Conservation (phyloP, 768 basidiomycete genomes). For the Amyloporia xantha region DNA sequence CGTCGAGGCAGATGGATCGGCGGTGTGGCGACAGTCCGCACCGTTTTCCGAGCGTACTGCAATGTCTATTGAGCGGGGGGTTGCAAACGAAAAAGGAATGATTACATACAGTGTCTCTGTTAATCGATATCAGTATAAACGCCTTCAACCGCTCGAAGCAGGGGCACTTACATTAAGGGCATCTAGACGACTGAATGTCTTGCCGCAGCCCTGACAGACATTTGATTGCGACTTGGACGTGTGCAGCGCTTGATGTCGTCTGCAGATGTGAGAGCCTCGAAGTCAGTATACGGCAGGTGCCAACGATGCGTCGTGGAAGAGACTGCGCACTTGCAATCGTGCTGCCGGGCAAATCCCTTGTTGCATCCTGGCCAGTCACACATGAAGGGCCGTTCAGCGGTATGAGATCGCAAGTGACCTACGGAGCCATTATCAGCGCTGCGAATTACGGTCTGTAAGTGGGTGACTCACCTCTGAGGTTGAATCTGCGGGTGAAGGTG, state of each 20-base stretch:
- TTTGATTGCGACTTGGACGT: constrained; percentile 78
- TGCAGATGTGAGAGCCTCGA: constrained; percentile 4
- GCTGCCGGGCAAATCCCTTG: constrained; percentile 92
- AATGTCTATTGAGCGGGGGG: constrained; percentile 19
- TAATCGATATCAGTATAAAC: constrained; percentile 14
- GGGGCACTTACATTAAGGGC: constrained; percentile 78
- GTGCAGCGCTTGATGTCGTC: constrained; percentile 88
- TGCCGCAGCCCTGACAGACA: constrained; percentile 86
- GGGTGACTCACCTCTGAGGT: constrained; percentile 80
- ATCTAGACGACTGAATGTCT: constrained; percentile 91
- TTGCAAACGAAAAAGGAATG: constrained; percentile 11
- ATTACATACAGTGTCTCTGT: constrained; percentile 69
- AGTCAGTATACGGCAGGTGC: constrained; percentile 1
- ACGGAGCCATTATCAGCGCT: constrained; percentile 9
- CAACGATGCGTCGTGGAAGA: neutral
- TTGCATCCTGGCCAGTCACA: constrained; percentile 93
- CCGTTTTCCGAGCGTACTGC: constrained; percentile 82
- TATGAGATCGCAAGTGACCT: constrained; percentile 94
- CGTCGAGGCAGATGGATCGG: constrained; percentile 12
- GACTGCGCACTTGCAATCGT: constrained; percentile 89
- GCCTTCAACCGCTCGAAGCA: constrained; percentile 21
- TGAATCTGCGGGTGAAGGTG: constrained; percentile 74
- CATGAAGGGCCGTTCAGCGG: constrained; percentile 89
- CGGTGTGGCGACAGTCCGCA: constrained; percentile 51
- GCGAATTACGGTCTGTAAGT: no score